Evolutionary conservation across 306 rosid genomes (phyloP), one percentile per base, ranked within the genome.

Genomic region (Notholithocarpus densiflorus): DNA sequence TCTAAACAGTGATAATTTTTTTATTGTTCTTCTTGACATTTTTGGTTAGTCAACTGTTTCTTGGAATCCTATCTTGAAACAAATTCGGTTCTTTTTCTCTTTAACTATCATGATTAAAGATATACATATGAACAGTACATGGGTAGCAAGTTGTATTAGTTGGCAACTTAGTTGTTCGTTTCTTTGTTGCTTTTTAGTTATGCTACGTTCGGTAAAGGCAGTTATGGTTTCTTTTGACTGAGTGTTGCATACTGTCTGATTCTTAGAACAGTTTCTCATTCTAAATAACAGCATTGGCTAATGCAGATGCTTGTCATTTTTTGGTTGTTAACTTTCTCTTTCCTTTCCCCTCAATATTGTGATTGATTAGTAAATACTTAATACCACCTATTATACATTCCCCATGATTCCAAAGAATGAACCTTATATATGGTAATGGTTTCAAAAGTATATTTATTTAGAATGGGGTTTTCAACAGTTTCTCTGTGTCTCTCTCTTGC

Each of bases 41-140:
- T 31, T 65, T 7, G 43, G 48, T 31, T 17, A 45, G 52, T 45
- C 4, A 31, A 29, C 18, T 6, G 45, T 65, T 65, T 19, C 51
- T 31, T 31, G 15, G 48, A 32, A 65, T 65, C 71, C 71, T 7
- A 29, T 65, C 11, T 9, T 3, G 24, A 5, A 29, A 7, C 71
- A 65, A 24, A 20, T 87, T 85, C 83, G 72, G 83, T 66, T 71
- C 65, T 71, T 34, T 71, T 84, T 82, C 48, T 84, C 76, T 72
- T 80, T 79, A 79, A 79, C 53, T 68, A 52, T 78, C 73, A 34
- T 34, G 8, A 34, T 34, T 34, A 34, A 34, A 34, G 40, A 34
- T 34, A n/a, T 34, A 34, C 40, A 43, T 43, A 43, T 9, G 52
- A 11, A 31, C 23, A 6, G 51, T 21, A 19, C 27, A 5, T 61